Base-by-base conservation (phyloP, 306 rosid genomes). In the Mucuna pruriens region DNA sequence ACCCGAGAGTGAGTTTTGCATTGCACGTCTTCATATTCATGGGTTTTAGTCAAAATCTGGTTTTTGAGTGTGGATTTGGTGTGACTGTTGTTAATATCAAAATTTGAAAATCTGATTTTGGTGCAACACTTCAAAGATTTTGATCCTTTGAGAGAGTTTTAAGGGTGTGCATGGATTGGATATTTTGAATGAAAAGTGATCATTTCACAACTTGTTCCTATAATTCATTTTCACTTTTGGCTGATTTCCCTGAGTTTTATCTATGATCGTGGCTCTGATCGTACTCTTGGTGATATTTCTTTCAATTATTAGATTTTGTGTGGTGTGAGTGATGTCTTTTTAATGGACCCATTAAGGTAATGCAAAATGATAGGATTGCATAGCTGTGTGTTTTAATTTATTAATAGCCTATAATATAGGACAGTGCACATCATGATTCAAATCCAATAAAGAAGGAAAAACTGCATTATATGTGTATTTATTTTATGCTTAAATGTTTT, bases 1-100 rank as follows among this genome's bases (percentile, higher is more conserved):
- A 38, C 10, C 60, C 46, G 45, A 75, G 48, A 78, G 89, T 88
- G 46, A 85, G 89, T 77, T 58, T 40, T 69, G 1, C 12, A 40
- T 26, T 31, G 16, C 9, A n/a, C 52, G 9, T 57, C 38, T 29
- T 26, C 39, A 54, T 65, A 46, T n/a, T 69, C 20, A 6, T 63
- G 51, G 66, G 68, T n/a, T 77, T 55, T 23, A 10, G n/a, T 83
- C 82, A 57, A 75, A 76, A 58, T 9, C 12, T 22, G 54, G 1
- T 66, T 83, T 83, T 51, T 74, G 75, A 22, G 16, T 5, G 62
- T 55, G 60, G 12, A 3, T 7, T 25, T 17, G 29, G 10, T 7
- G 29, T 52, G 19, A 20, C 64, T 4, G n/a, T 11, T 61, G 29
- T 31, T 67, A 4, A 39, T 19, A 39, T 67, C 19, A 64, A 16